Evolutionary conservation across 345 rosid genomes (phyloP), one percentile per base, ranked within the genome.

Genomic region (Angophora floribunda): DNA sequence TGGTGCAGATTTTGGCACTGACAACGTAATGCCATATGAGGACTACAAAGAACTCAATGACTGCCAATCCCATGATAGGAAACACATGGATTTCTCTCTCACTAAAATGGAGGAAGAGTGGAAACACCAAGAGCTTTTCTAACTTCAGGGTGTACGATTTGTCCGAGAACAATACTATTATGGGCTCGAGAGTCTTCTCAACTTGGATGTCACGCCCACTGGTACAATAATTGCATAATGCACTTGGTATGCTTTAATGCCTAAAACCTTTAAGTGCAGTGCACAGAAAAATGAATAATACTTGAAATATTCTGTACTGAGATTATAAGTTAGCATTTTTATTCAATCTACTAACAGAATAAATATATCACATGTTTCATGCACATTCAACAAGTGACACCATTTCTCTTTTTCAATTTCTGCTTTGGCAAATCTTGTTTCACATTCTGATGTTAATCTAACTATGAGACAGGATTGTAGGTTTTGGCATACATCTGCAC

Each of bases 171-270:
- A 85, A 94, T 87, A 92, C 95, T 1, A 55, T 94, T 91, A 93
- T 51, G 91, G 96, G 92, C 22, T 96, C 17, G 94, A 94, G 91
- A 87, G 88, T 87, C 92, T 95, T 51, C 94, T 96, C 57, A 92
- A 96, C 88, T 55, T 97, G 92, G 99, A 96, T 85, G 88, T 95
- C 61, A 96, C 93, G 28, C 96, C 95, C 92, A 91, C 98, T 41
- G 92, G 96, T 88, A 93, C 86, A 87, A 95, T 96, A 93, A 95
- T 96, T 85, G 95, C 96, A 24, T 96, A 94, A 86, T 96, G 96
- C 92, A 96, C 95, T 88, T 96, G 99, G 99, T 96, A 96, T 78
- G 59, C 55, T 87, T n/a, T 63, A 2, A 13, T 1, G 41, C 41
- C 75, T 63, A 0, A 7, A n/a, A n/a, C 36, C 75, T n/a, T 13